phyloP scores from a whole-genome alignment of 1,284 basidiomycete genomes.

The Trametes polyzona region DNA sequence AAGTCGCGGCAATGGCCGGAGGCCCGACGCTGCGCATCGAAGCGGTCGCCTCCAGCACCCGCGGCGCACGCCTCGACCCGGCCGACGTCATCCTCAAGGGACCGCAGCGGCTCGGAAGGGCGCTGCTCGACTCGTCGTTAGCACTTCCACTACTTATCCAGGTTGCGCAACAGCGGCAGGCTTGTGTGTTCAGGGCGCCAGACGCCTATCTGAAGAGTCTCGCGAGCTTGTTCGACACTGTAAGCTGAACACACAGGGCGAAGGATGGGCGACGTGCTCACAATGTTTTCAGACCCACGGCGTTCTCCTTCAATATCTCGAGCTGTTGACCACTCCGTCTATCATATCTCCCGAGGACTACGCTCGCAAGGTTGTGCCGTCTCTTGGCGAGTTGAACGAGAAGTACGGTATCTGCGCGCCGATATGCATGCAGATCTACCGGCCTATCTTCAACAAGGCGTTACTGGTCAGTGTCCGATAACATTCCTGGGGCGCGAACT shows the following conservation, averaged over 20 bases:
- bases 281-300: conserved; percentile 65
- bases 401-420: conserved; percentile 80
- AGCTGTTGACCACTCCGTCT: conserved; percentile 67
- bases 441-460: conserved; percentile 74
- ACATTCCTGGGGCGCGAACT: not conserved
- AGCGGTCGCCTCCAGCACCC: conserved; percentile 72
- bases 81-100: conserved; percentile 62
- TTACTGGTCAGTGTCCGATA: conserved; percentile 55
- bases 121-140: conserved; percentile 71
- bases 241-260: conserved; percentile 44
- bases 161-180: conserved; percentile 86
- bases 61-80: conserved; percentile 73
- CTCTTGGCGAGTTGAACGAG: conserved; percentile 71
- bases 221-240: conserved; percentile 85
- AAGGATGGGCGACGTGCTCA: conserved; percentile 34
- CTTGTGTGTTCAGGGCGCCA: conserved; percentile 72
- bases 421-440: conserved; percentile 90
- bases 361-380: conserved; percentile 66
- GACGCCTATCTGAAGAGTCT: conserved; percentile 84
- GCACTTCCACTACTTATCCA: conserved; percentile 86
- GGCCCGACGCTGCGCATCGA: conserved; percentile 89
- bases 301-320: conserved; percentile 76
- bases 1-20: conserved; percentile 89
- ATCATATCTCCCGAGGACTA: conserved; percentile 67
- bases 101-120: conserved; percentile 69